Base-by-base conservation (phyloP, 805 yeast species). In the Starmerella cellae region DNA sequence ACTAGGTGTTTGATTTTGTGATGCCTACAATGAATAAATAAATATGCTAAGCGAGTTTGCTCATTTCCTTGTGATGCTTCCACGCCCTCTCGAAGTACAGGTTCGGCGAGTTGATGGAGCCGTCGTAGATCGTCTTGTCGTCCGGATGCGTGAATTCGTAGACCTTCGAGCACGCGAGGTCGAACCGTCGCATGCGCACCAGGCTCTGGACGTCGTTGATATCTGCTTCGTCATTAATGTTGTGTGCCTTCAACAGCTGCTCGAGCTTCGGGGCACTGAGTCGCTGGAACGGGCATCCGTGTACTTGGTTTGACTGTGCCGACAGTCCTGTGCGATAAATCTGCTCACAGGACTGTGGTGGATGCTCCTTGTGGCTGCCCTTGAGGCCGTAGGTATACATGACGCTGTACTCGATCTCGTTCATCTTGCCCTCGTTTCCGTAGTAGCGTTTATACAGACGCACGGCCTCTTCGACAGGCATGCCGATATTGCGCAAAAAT, bases 221-320 rank as follows among this genome's bases (percentile, higher is more conserved):
- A 38, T 74, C 70, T 18, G 63, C 56, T 20, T 62, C 70, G 45
- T 80, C 82, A 9, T 60, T 66, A 38, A 83, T 63, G 1, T 87
- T 88, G 75, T 82, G 71, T 18, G 66, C 70, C 32, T 65, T 62
- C 49, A 91, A 65, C 46, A 74, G 73, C 3, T 54, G 50, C 5
- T 71, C 66, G 38, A 91, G 65, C 41, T 72, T 69, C 35, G 82
- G 93, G n/a, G 72, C 57, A 11, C 72, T 67, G 54, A 81, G 65
- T 54, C 81, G 88, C 42, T 94, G 67, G 61, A 82, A 91, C 4
- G 97, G 96, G 61, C 97, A 88, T 2, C 98, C 98, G 57, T 88
- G 70, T 67, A 36, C 68, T 63, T 10, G 67, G 65, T 0, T 94
- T 85, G 49, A 24, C 22, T 28, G 31, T 4, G 41, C 45, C 8